phyloP scores from a whole-genome alignment of 495 filamentous ascomycete species.

The Haplographium delicatum region DNA sequence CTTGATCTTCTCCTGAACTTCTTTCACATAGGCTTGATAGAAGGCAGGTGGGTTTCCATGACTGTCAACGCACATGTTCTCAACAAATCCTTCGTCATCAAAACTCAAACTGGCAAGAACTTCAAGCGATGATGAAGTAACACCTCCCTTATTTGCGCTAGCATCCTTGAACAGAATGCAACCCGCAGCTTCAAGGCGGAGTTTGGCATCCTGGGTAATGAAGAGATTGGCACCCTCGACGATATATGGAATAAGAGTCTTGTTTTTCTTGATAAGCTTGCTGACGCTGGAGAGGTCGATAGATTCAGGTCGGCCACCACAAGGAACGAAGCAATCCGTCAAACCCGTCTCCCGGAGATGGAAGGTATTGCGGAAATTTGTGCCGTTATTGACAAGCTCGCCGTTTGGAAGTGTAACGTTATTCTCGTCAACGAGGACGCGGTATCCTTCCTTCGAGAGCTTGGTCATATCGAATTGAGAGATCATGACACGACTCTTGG shows the following conservation, averaged over 20 bases:
- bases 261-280: constrained; percentile 81
- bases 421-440: constrained; percentile 86
- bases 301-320: constrained; percentile 93
- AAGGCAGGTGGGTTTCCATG: constrained; percentile 80
- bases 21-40: constrained; percentile 87
- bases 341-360: constrained; percentile 72
- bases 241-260: constrained; percentile 82
- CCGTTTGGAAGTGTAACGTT: constrained; percentile 81
- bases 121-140: constrained; percentile 96
- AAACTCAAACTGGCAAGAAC: constrained; percentile 92
- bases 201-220: constrained; percentile 97
- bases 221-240: constrained; percentile 98
- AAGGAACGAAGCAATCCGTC: constrained; percentile 91
- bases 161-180: constrained; percentile 96
- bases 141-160: constrained; percentile 96
- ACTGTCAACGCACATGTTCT: constrained; percentile 85
- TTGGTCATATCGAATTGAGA: constrained; percentile 79
- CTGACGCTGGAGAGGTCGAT: constrained; percentile 84
- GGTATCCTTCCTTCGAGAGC: constrained; percentile 81
- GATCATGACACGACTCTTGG: constrained; percentile 85
- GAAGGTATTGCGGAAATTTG: constrained; percentile 93
- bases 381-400: constrained; percentile 85
- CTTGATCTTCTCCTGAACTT: constrained; percentile 84
- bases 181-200: constrained; percentile 88
- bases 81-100: constrained; percentile 77